Base-by-base conservation (phyloP, 352 stramenopile genomes). In the Globisporangium radiosum region DNA sequence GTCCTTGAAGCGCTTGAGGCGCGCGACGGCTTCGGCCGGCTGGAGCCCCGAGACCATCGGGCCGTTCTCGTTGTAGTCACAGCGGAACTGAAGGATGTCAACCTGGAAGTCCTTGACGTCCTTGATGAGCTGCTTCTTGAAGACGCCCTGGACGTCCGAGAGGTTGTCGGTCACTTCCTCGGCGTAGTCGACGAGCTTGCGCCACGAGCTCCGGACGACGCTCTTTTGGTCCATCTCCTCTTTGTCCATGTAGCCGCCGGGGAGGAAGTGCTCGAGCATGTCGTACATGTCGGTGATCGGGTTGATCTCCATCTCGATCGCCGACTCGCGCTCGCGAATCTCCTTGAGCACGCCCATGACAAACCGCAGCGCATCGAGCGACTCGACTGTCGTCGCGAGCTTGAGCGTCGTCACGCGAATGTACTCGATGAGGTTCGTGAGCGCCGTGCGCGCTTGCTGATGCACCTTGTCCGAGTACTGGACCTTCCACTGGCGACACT, bases 171-270 rank as follows among this genome's bases (percentile, higher is more conserved):
- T 94, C 38, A 97, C 83, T 52, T 90, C 81, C 60, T 97, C 91
- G 3, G 86, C 88, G 44, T 92, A 85, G 50, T 96, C 87, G 0
- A 96, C 81, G 8, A 97, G 75, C 53, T 91, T 94, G 6, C 78
- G 72, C 90, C 91, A 97, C 13, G 73, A 78, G 19, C 76, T 76
- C 5, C 85, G 81, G 33, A 97, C 66, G 1, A 96, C 74, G 51
- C 75, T 94, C 63, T 97, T 97, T 59, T 97, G 81, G 50, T 97
- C 87, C 67, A 97, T 94, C 65, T 97, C 88, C 49, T 91, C 81
- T 49, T 90, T 88, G 60, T 95, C 82, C 69, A 95, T 90, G 61
- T 89, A 85, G 7, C 87, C 87, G 19, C 79, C 87, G 15, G 87
- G 87, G 1, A 96, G 57, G 51, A 88, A 95, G 47, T 93, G 81